These are phyloP conservation scores for Globisporangium abappressorium DNA, from an alignment of 352 stramenopile species.

Conservation along the genomic window DNA sequence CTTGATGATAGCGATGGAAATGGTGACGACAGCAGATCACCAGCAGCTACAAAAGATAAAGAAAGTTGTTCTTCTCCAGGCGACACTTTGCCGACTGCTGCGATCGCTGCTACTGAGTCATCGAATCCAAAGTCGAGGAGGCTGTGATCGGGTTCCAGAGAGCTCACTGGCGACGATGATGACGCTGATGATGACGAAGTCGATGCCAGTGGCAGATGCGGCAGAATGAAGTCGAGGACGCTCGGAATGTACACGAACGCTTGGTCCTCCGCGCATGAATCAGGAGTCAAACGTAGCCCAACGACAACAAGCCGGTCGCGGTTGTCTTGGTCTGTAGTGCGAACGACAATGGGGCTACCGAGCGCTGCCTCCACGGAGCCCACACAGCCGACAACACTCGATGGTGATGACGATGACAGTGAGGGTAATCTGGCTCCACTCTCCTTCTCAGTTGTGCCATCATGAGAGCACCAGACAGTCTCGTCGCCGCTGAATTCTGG, in stretches of 20 bases:
- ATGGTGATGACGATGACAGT: background rate
- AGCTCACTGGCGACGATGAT: background rate
- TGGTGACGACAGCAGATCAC: background rate
- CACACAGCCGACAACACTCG: background rate
- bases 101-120: background rate
- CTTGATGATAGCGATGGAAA: background rate
- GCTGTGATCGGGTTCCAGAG: background rate
- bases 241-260: conserved; percentile 8
- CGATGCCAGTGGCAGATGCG: background rate
- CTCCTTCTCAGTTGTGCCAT: background rate
- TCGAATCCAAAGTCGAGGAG: background rate
- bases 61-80: background rate
- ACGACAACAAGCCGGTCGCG: background rate
- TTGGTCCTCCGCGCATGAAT: background rate
- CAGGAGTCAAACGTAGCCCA: background rate
- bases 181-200: too few species aligned
- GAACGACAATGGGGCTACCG: conserved; percentile 1
- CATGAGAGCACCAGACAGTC: conserved; percentile 7
- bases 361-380: background rate
- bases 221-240: conserved; percentile 4
- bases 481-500: conserved; percentile 1
- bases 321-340: background rate
- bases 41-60: background rate
- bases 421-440: background rate
- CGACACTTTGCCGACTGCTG: conserved; percentile 1